Evolutionary conservation across 2,329 filamentous ascomycete genomes (phyloP), one percentile per base, ranked within the genome.

Genomic region (Epichloe baconii): DNA sequence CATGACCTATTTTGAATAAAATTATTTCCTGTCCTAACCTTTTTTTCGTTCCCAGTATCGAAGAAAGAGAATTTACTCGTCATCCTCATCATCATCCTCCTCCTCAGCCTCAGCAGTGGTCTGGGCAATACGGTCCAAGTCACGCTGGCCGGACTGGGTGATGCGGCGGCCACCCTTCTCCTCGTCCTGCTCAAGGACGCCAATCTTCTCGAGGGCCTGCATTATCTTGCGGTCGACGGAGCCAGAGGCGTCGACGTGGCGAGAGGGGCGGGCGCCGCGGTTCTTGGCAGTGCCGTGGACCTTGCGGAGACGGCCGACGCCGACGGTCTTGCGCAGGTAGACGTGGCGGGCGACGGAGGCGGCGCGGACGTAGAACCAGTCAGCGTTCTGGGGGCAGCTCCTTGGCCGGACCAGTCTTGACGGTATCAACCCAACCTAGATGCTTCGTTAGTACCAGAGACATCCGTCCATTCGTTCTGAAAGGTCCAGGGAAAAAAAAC

Each of bases 241-340:
- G 72, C 91, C 91, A 63, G 85, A 90, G 72, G 90, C 93, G 71
- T 96, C 86, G 66, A 95, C 88, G 82, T 98, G 93, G 77, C 95
- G 85, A 60, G 83, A 88, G 70, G 93, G 93, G 63, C 86, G 82
- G 64, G 82, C 82, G 66, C 93, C 93, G 65, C 93, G 89, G 86
- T 97, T 98, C 85, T 95, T 96, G 79, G 86, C 86, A 64, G 82
- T 86, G 66, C 89, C 93, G 83, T 98, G 93, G 61, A 86, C 86
- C 80, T 95, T 95, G 74, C 91, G 86, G 65, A 98, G 84, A 70
- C 93, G 89, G 76, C 93, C 93, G 64, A 98, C 88, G 81, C 93
- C 93, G 70, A 98, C 90, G 58, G 90, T 96, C 83, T 98, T 98
- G 79, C 93, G 87, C 73, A 98, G 81, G 82, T 98, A 98, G 80